Base-by-base conservation (phyloP, 1,284 basidiomycete genomes). In the Rhodotorula sp. region DNA sequence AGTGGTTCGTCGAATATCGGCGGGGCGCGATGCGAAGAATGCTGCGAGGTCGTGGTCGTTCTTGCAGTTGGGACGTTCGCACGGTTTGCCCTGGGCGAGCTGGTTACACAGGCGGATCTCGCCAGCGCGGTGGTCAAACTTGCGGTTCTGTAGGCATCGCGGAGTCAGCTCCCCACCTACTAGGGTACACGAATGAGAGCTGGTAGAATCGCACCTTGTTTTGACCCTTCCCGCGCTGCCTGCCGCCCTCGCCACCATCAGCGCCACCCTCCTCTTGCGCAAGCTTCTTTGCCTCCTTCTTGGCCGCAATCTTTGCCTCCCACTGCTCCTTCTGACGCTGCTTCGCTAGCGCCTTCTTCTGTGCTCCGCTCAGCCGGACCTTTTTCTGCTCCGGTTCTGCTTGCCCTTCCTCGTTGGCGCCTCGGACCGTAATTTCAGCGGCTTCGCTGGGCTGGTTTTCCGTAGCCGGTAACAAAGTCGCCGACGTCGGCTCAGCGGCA, bases 1-100 rank as follows among this genome's bases (percentile, higher is more conserved):
- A 78, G 0, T 81, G 62, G 8, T 81, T 76, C 8, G 87, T 86
- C 83, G 84, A 30, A 95, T 83, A 79, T 96, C 94, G 61, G 79
- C 81, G 0, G 88, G 86, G 82, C 96, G 96, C 1, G 84, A 84
- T 24, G 84, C 84, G 48, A 97, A 86, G 81, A 96, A 98, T 5
- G 83, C 84, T 4, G 83, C 77, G 70, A 95, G 83, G 76, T 93
- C 89, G 80, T 98, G 95, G 5, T 87, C 88, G 78, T 87, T 90
- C 48, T 88, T 86, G 78, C 95, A 97, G 67, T 72, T 60, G 1
- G 88, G 85, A 85, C 66, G 64, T 70, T 89, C 86, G 78, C 91
- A 92, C 12, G 83, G 76, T 48, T 83, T 80, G 6, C 87, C 89
- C 66, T 83, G 85, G 4, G 89, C 89, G 53, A 89, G 79, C 64